phyloP scores from a whole-genome alignment of 116 monocot species.

The Zostera marina region DNA sequence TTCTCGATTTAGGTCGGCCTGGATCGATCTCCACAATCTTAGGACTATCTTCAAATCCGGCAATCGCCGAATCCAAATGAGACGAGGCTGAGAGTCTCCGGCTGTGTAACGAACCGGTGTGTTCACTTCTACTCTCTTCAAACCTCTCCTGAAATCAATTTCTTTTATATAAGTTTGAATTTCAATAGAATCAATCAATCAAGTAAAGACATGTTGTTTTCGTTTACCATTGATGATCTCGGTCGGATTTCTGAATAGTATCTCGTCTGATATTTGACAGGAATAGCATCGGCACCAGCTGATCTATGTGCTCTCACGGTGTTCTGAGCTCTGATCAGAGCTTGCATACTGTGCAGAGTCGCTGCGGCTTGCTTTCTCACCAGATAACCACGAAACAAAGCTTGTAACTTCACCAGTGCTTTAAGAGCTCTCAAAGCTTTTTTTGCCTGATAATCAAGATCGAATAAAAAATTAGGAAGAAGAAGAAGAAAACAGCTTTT shows the following conservation, averaged over 20 bases:
- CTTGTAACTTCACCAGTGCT: constrained; percentile 80
- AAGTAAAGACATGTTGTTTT: background rate
- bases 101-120: constrained; percentile 21
- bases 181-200: no score
- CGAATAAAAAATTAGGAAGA: background rate
- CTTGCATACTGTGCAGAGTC: constrained; percentile 74
- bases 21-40: constrained; percentile 81
- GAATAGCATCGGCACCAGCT: background rate
- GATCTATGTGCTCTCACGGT: constrained; percentile 26
- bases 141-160: constrained; percentile 41
- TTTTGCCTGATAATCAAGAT: constrained; percentile 32
- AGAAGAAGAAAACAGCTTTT: no score
- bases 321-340: constrained; percentile 66
- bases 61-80: constrained; percentile 17
- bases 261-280: constrained; percentile 8
- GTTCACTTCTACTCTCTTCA: constrained; percentile 35
- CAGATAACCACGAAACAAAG: constrained; percentile 64
- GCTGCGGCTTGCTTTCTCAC: constrained; percentile 61
- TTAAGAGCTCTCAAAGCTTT: constrained; percentile 81
- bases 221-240: constrained; percentile 39
- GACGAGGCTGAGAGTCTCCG: constrained; percentile 35
- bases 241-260: constrained; percentile 19
- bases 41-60: constrained; percentile 35
- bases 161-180: no score
- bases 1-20: constrained; percentile 38